Conservation (phyloP, 2,329 filamentous ascomycete genomes). For the Sarocladium kiliense region DNA sequence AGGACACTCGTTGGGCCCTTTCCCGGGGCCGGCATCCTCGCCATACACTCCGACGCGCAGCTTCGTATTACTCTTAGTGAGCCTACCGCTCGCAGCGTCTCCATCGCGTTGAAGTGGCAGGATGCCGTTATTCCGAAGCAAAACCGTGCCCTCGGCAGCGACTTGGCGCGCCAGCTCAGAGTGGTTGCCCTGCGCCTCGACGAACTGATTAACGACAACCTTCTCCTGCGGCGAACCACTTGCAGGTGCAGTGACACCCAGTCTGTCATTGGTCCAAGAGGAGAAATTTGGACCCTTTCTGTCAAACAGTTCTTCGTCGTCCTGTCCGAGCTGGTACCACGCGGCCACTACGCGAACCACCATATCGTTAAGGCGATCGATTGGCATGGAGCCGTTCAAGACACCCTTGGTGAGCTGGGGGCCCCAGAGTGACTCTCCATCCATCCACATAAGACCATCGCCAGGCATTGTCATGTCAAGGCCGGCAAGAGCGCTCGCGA, state of each 20-base stretch:
- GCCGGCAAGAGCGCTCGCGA: constrained; percentile 52
- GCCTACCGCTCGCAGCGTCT: constrained; percentile 19
- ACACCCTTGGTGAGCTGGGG: constrained; percentile 77
- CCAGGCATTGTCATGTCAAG: constrained; percentile 69
- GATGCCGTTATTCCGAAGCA: constrained; percentile 57
- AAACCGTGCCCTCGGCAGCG: constrained; percentile 51
- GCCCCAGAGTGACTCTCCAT: constrained; percentile 68
- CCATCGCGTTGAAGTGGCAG: constrained; percentile 39
- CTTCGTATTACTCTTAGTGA: constrained; percentile 29
- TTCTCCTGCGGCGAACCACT: constrained; percentile 32
- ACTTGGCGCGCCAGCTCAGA: constrained; percentile 45
- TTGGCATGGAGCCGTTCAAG: constrained; percentile 75
- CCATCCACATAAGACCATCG: constrained; percentile 60
- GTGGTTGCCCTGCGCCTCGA: constrained; percentile 54
- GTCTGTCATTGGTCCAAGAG: constrained; percentile 59
- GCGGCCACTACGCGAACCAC: constrained; percentile 78
- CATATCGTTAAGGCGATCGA: constrained; percentile 84
- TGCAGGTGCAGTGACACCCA: constrained; percentile 50
- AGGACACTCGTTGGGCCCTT: constrained; percentile 55
- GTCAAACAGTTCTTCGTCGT: constrained; percentile 61
- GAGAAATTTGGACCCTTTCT: constrained; percentile 75
- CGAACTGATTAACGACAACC: constrained; percentile 60
- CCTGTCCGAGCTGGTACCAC: constrained; percentile 85
- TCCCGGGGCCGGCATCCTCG: constrained; percentile 42
- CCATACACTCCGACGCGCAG: constrained; percentile 45